Evolutionary conservation across 306 rosid genomes (phyloP).

Genomic region (Arachis stenosperma): DNA sequence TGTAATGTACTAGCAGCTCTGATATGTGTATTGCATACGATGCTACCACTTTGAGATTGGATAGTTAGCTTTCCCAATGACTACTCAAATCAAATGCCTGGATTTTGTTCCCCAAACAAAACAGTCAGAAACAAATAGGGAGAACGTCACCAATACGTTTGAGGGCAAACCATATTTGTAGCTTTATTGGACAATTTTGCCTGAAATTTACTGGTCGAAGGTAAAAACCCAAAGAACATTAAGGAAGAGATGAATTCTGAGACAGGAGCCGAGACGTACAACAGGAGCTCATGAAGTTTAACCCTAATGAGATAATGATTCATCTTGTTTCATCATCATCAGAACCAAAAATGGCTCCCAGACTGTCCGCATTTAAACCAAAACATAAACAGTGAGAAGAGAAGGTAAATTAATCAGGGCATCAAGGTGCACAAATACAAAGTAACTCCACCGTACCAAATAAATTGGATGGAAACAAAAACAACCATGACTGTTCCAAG

Average conservation of each 20-base stretch:
- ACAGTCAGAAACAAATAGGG: background rate
- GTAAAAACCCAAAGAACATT: background rate
- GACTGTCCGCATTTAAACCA: background rate
- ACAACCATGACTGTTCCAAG: background rate
- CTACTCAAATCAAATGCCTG: too few species aligned
- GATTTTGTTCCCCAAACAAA: background rate
- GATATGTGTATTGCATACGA: background rate
- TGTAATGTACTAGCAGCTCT: too few species aligned
- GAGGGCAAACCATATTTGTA: background rate
- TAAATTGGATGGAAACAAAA: background rate
- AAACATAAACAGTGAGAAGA: background rate
- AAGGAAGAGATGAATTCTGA: background rate
- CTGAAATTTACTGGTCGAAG: background rate
- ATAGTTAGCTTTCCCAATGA: background rate
- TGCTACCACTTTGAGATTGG: background rate
- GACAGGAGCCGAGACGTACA: background rate
- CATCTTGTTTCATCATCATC: background rate
- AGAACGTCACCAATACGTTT: background rate
- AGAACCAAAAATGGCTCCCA: background rate
- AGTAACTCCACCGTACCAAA: background rate
- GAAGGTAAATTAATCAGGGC: background rate
- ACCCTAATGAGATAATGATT: background rate
- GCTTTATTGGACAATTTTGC: background rate
- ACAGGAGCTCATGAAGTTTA: background rate
- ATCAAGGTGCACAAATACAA: background rate